Evolutionary conservation across 202 grass and related monocot species (phyloP).

Genomic region (Eragrostis tef): DNA sequence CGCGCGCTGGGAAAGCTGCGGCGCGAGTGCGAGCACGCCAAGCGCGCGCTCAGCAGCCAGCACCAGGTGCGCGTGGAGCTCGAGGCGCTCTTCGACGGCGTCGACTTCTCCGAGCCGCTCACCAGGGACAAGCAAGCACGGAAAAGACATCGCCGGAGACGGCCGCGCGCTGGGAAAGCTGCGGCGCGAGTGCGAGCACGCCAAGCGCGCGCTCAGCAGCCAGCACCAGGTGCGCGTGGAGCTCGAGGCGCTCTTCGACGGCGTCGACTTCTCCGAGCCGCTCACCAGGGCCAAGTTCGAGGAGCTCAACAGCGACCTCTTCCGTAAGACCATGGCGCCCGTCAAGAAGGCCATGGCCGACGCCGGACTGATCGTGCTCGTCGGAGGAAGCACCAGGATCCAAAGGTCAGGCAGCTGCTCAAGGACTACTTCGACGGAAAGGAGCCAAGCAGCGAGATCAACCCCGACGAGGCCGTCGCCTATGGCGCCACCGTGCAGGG

Average conservation of each 20-base stretch:
- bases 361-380: conserved; percentile 54
- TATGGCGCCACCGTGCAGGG: conserved; percentile 56
- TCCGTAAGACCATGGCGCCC: conserved; percentile 62
- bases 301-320: conserved; percentile 60
- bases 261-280: conserved; percentile 54
- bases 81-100: conserved; percentile 44
- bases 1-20: conserved; percentile 46
- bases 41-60: conserved; percentile 51
- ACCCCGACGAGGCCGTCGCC: conserved; percentile 44
- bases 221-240: conserved; percentile 49
- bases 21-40: conserved; percentile 51
- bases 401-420: conserved; percentile 62
- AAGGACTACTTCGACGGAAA: conserved; percentile 60
- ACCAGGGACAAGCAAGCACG: background rate
- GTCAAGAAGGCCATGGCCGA: conserved; percentile 65
- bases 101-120: conserved; percentile 44
- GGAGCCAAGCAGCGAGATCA: conserved; percentile 55
- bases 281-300: conserved; percentile 54
- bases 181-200: background rate
- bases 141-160: too few species aligned
- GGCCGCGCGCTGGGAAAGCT: too few species aligned
- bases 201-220: background rate
- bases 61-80: conserved; percentile 52
- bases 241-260: conserved; percentile 39
- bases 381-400: conserved; percentile 67